These are phyloP conservation scores for Euphorbia lathyris DNA, from an alignment of 345 rosid genomes.

Conservation along the genomic window DNA sequence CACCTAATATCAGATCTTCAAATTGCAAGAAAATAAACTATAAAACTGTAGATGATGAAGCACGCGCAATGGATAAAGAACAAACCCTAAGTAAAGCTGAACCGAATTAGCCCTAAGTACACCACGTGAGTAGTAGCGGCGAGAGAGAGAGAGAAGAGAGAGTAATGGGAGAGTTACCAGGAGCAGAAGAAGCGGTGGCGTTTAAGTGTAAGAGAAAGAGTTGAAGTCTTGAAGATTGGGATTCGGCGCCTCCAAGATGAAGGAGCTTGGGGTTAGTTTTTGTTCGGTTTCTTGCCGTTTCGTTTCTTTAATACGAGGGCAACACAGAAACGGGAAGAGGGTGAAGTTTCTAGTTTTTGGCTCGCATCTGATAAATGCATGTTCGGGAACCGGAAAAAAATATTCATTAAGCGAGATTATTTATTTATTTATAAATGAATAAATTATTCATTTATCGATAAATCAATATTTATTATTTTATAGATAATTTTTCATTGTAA, in stretches of 20 bases:
- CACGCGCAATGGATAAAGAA: neutral
- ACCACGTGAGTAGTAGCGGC: neutral
- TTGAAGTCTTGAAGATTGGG: slow-evolving; percentile 2
- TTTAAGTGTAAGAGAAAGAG: neutral
- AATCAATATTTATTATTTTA: too few relatives aligned
- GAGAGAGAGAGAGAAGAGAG: neutral
- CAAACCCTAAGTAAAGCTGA: slow-evolving; percentile 15
- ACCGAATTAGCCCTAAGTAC: neutral
- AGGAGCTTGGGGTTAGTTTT: neutral
- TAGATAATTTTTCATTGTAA: too few relatives aligned
- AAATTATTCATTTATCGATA: too few relatives aligned
- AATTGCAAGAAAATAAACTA: neutral
- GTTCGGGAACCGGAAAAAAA: too few relatives aligned
- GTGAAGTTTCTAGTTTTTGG: too few relatives aligned
- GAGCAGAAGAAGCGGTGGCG: neutral
- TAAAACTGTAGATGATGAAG: neutral
- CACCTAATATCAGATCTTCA: neutral
- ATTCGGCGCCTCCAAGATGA: slow-evolving; percentile 2
- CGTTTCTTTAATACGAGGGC: neutral
- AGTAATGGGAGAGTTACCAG: neutral
- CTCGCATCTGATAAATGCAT: too few relatives aligned
- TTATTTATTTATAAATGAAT: too few relatives aligned
- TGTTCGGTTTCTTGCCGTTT: neutral
- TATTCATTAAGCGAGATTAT: too few relatives aligned
- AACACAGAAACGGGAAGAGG: neutral